Evolutionary conservation across 176 grass and related monocot species (phyloP).

Genomic region (Aechmea fasciata): DNA sequence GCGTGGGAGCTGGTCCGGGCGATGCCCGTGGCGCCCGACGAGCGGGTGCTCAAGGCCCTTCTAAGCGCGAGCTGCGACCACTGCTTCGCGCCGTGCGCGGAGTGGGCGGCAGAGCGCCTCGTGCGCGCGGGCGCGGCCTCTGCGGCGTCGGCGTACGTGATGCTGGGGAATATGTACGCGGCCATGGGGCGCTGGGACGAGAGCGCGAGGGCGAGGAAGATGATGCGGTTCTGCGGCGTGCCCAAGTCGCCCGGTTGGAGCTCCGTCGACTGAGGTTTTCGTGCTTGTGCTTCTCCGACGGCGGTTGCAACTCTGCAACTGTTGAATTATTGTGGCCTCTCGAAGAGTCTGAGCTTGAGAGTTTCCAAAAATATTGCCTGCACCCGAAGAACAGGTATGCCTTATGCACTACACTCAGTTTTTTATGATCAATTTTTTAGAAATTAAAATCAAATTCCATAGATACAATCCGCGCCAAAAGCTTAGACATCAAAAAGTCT

Average conservation of each 20-base stretch:
- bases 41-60: constrained; percentile 21
- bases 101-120: constrained; percentile 14
- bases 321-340: no score
- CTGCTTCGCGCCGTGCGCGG: constrained; percentile 3
- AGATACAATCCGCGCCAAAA: no score
- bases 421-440: no score
- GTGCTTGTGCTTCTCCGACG: not conserved
- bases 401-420: no score
- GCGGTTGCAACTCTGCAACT: no score
- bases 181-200: constrained; percentile 15
- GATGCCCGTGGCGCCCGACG: constrained; percentile 6
- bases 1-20: constrained; percentile 9
- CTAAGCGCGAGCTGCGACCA: constrained; percentile 7
- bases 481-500: no score
- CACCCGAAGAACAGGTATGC: no score
- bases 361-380: no score
- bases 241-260: constrained; percentile 14
- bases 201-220: not conserved
- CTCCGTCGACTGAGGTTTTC: not conserved
- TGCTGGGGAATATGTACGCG: constrained; percentile 17
- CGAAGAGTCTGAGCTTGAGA: no score
- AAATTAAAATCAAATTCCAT: no score
- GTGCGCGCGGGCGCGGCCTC: not conserved
- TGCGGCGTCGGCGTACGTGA: constrained; percentile 8
- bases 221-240: constrained; percentile 16